Conservation (phyloP, 208 protist species). For the Naegleria fowleri region DNA sequence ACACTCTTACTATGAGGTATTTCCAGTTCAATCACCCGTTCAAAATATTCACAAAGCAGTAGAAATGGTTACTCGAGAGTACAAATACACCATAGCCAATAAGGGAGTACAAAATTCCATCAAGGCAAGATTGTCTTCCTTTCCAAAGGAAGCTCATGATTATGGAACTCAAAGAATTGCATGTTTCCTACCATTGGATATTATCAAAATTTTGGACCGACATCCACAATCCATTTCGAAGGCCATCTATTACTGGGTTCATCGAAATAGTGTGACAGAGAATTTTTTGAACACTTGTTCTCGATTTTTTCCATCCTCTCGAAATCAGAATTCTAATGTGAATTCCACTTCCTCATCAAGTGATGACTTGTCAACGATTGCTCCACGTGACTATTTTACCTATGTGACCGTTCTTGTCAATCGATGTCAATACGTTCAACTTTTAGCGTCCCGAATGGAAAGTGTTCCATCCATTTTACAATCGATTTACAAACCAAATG, state of each 20-base stretch:
- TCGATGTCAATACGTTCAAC: constrained; percentile 22
- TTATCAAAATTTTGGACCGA: background rate
- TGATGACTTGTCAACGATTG: background rate
- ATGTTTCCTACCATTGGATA: background rate
- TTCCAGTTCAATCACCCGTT: background rate
- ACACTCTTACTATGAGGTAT: background rate
- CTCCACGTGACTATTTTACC: background rate
- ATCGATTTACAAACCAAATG: background rate
- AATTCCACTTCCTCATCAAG: background rate
- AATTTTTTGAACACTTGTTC: background rate
- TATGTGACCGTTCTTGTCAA: background rate
- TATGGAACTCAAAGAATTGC: background rate
- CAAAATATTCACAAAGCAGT: background rate
- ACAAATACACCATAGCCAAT: background rate
- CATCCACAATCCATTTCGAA: constrained; percentile 19
- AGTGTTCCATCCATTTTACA: background rate
- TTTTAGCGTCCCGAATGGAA: background rate
- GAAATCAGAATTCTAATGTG: background rate
- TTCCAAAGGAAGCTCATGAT: background rate
- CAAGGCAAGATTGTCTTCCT: background rate
- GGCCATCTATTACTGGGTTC: background rate
- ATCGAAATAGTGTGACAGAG: background rate
- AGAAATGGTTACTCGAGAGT: background rate
- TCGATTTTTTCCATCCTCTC: background rate
- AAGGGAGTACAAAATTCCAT: background rate